Evolutionary conservation across 352 stramenopile genomes (phyloP), one percentile per base, ranked within the genome.

Genomic region (Pythium phragmitis): DNA sequence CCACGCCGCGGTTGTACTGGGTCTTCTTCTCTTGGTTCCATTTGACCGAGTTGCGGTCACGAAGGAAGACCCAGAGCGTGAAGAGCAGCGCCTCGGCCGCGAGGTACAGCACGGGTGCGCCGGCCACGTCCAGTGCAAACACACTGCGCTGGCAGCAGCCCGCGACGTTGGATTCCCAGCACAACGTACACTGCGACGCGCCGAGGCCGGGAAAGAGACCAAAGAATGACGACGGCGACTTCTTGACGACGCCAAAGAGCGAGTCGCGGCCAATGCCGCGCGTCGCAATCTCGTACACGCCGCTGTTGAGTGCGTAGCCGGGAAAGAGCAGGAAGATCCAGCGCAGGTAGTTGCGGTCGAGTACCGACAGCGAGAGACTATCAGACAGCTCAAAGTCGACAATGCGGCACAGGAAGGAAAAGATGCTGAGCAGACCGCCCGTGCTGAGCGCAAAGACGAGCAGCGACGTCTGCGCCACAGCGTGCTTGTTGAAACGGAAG

Each of bases 311-410:
- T n/a, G 68, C 73, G 67, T 92, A 89, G 9, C 78, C 80, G 7
- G 82, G 82, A 48, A 91, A 88, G 9, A 89, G 62, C 55, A 91
- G 50, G 56, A 88, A 91, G 53, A 89, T 57, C 82, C 82, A 91
- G 23, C 77, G 76, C n/a, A 92, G 65, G 26, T 88, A 92, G 58
- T 85, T 82, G n/a, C 79, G 75, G 55, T 89, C 82, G 3, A 92
- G 65, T 2, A 68, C 71, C 7, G 82, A 82, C 6, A 91, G 63
- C 19, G 74, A 82, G 13, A 91, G 72, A 7, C 39, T 14, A 6
- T 16, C 14, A 12, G 68, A 2, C 49, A 28, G 7, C n/a, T 57
- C 57, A 65, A 68, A 87, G 56, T 88, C 74, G 5, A 92, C 75
- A 19, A 92, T 60, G 21, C 82, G 80, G 55, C 82, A 92, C 50